Base-by-base conservation (phyloP, 202 grass and related monocot species). In the Setaria italica region DNA sequence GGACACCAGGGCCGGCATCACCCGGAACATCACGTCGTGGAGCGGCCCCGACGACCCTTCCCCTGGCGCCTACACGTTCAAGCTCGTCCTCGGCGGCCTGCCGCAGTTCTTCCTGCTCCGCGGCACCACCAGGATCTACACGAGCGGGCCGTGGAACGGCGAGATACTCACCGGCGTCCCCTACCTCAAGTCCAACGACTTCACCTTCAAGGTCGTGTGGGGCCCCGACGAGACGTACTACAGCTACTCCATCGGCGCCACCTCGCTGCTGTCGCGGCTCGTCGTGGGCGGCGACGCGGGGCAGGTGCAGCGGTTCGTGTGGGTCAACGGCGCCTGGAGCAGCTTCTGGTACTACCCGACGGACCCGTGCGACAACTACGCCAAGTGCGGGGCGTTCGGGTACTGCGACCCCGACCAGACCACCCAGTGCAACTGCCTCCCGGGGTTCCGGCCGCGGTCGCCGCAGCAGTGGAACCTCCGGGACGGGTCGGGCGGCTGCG, bases 81-180 rank as follows among this genome's bases (percentile, higher is more conserved):
- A 56, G 74, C 72, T 95, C 0, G 76, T 91, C 73, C 29, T 41
- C 1, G 64, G 85, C 21, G 85, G 82, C 1, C 51, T 90, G 4
- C 83, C 87, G 11, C 85, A 94, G 78, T 85, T 68, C 63, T 80
- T 90, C 83, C 86, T 92, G 41, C 33, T 83, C 71, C 37, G n/a
- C 0, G 87, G 77, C 10, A 1, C 1, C 12, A 2, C 9, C 1
- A 32, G 0, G 54, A 5, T 82, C 9, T 97, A 90, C 77, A 83
- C 64, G 21, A 87, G 89, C 37, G 94, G 94, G 67, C 91, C 94
- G 32, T 97, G 84, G 83, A 92, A 97, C 72, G 94, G 91, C 32
- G 42, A 73, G 56, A 57, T 77, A 29, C 89, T 92, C 72, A 92
- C 85, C 4, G 94, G 94, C 41, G 89, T 89, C 49, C 94, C 94